phyloP scores from a whole-genome alignment of 768 basidiomycete genomes.

The Chalciporus piperatus region DNA sequence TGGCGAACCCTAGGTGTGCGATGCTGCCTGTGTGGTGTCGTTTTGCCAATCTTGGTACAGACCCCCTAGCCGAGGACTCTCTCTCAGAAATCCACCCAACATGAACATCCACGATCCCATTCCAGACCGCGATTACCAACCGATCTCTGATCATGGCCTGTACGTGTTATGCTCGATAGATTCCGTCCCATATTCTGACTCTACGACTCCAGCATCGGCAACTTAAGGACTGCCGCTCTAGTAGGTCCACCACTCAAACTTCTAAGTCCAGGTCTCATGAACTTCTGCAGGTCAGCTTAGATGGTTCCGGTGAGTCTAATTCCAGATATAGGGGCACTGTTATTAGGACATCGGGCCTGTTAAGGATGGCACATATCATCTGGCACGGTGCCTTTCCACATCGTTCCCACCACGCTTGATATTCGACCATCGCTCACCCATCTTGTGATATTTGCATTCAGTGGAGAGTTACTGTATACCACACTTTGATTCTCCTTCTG shows the following conservation, averaged over 20 bases:
- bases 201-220: slow-evolving; percentile 60
- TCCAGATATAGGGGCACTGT: background rate
- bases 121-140: slow-evolving; percentile 61
- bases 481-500: slow-evolving; percentile 89
- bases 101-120: slow-evolving; percentile 54
- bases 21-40: too few species aligned
- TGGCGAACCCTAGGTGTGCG: too few species aligned
- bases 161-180: slow-evolving; percentile 35
- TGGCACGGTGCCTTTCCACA: background rate
- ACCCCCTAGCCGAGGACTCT: too few species aligned
- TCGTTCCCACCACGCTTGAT: background rate
- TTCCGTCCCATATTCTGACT: slow-evolving; percentile 9
- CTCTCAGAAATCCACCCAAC: slow-evolving; percentile 1
- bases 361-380: background rate
- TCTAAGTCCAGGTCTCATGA: slow-evolving; percentile 4
- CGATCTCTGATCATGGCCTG: slow-evolving; percentile 81
- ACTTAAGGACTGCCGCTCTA: slow-evolving; percentile 78
- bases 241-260: slow-evolving; percentile 29
- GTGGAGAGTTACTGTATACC: slow-evolving; percentile 94
- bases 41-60: too few species aligned
- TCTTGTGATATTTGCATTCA: slow-evolving; percentile 23
- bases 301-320: slow-evolving; percentile 66
- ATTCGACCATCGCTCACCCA: slow-evolving; percentile 3
- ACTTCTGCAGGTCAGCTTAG: slow-evolving; percentile 56
- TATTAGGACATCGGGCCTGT: background rate